phyloP scores from a whole-genome alignment of 768 basidiomycete species.

The Boletus reticulatus region DNA sequence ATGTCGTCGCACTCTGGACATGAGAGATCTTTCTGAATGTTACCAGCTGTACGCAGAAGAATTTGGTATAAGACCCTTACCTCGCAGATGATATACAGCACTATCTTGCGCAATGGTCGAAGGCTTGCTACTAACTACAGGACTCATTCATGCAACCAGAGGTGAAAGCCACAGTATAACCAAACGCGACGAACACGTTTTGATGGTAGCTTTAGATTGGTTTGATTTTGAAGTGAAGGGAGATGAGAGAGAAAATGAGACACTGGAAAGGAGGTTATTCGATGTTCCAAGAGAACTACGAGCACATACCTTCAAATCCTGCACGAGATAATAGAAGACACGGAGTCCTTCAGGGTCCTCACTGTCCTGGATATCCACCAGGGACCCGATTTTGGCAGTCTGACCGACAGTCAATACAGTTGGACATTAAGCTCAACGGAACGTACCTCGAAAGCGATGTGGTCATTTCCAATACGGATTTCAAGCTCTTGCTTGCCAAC shows the following conservation, averaged over 20 bases:
- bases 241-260: conserved; percentile 96
- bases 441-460: conserved; percentile 93
- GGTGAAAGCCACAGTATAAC: background rate
- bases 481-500: conserved; percentile 99
- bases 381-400: conserved; percentile 97
- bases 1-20: too few relatives aligned
- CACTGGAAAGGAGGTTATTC: conserved; percentile 52
- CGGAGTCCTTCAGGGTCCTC: conserved; percentile 97
- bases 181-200: background rate
- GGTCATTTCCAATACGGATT: conserved; percentile 89
- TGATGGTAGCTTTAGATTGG: conserved; percentile 60
- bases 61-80: conserved; percentile 7
- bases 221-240: conserved; percentile 99
- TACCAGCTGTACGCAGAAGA: background rate
- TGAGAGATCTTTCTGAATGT: too few relatives aligned
- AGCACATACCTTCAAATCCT: conserved; percentile 83
- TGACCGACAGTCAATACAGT: conserved; percentile 30
- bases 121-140: conserved; percentile 6
- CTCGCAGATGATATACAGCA: conserved; percentile 19
- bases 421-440: background rate
- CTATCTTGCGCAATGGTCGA: conserved; percentile 25
- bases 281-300: background rate
- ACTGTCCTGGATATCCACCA: conserved; percentile 95
- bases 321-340: conserved; percentile 98
- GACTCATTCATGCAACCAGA: conserved; percentile 7